Base-by-base conservation (phyloP, 192 early-diverging fungal species). In the Gaertneriomyces semiglobifer region DNA sequence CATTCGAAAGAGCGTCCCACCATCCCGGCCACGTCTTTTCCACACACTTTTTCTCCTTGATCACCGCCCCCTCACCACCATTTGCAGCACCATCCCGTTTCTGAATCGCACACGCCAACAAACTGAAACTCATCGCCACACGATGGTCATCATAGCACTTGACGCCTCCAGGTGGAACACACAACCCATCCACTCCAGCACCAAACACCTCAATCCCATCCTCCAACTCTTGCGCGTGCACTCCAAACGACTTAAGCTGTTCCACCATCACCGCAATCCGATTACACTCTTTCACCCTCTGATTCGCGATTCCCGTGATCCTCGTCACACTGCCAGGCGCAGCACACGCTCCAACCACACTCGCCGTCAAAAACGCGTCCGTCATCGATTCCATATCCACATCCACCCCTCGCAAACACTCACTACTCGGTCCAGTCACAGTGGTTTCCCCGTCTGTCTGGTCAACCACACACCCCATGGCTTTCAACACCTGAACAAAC, bases 371-470 rank as follows among this genome's bases (percentile, higher is more conserved):
- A 81, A 99, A 99, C 9, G 96, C 96, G 69, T 98, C 96, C 0
- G 96, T 98, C 95, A 98, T 96, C 14, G 91, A 90, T 78, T 96
- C 94, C 96, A 98, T 98, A 72, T 98, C 92, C 61, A 98, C 89
- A 38, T 79, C 66, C 14, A 98, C 71, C 39, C 94, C 88, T 40
- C 62, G 66, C 48, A 98, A 79, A 33, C 25, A 33, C 25, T 33
- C 25, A 33, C 25, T 72, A 25, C 84, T 73, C 18, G 96, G 96
- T 0, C 96, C 96, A 42, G 77, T 75, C 12, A 98, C 96, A 0
- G 92, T 96, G 1, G 96, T 98, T 5, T 90, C 85, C 4, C 87
- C 88, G 44, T 77, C 88, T 4, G 95, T 94, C 76, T 98, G 96
- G 39, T 81, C 83, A 14, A 98, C 96, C 9, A 62, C 82, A 68